Conservation (phyloP, 2,329 filamentous ascomycete species). For the Ascochyta viciae-villosae region DNA sequence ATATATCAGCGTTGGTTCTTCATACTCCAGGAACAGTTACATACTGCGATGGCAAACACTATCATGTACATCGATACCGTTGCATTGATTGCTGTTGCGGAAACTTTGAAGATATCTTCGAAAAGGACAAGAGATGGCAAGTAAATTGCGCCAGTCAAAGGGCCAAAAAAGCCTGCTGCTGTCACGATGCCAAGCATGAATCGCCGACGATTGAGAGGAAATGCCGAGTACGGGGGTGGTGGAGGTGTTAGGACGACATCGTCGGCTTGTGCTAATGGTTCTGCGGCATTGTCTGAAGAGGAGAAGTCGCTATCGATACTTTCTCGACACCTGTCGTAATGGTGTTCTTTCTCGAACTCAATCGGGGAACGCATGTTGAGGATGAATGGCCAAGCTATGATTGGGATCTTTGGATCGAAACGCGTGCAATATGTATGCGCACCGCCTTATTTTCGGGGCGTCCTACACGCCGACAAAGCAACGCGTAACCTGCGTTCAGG, state of each 20-base stretch:
- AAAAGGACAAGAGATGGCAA: constrained; percentile 52
- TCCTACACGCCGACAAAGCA: constrained; percentile 22
- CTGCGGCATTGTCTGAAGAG: constrained; percentile 19
- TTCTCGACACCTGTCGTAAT: constrained; percentile 31
- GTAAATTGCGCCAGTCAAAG: constrained; percentile 55
- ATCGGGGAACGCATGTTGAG: constrained; percentile 32
- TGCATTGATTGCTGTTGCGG: constrained; percentile 50
- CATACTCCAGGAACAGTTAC: not conserved
- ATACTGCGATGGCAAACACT: constrained; percentile 51
- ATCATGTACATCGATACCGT: constrained; percentile 57
- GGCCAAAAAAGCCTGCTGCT: constrained; percentile 53
- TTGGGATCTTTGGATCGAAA: constrained; percentile 19
- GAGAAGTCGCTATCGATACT: constrained; percentile 33
- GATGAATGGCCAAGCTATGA: constrained; percentile 7
- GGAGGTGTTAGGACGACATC: constrained; percentile 9
- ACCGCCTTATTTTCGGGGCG: constrained; percentile 24
- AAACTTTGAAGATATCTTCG: constrained; percentile 46
- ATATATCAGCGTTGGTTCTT: constrained; percentile 10
- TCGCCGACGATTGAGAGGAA: constrained; percentile 44
- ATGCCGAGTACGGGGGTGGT: constrained; percentile 48
- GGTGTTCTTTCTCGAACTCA: constrained; percentile 33
- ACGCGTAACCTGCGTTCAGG: constrained; percentile 10
- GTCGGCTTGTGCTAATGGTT: constrained; percentile 16
- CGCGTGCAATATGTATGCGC: constrained; percentile 26
- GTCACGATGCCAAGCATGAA: constrained; percentile 53